A percentile compares a stretch with the other conserved stretches of the same genome.
phyloP scores from a whole-genome alignment of 2,329 filamentous ascomycete genomes.

The Alternaria atra region DNA sequence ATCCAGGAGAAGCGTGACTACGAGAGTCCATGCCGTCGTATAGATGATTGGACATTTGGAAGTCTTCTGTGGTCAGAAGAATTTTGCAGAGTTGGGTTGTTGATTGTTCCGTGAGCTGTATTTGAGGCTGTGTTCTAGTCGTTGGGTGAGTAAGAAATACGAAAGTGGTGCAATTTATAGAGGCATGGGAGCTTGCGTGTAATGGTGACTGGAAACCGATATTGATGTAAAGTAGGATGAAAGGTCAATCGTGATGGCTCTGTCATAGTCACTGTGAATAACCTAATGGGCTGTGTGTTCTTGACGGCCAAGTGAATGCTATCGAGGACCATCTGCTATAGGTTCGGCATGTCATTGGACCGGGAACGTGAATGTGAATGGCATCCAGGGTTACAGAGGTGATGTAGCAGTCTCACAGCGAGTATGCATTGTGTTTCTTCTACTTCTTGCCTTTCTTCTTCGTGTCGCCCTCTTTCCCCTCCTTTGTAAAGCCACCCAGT shows the following conservation, averaged over 20 bases:
- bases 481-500: slow-evolving; percentile 73
- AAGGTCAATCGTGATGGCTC: no score
- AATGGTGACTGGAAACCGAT: background rate
- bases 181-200: background rate
- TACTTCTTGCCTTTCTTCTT: slow-evolving; percentile 49
- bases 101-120: background rate
- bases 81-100: background rate
- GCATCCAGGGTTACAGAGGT: background rate
- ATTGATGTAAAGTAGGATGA: background rate
- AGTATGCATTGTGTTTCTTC: background rate
- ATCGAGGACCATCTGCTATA: background rate
- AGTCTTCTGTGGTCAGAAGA: background rate
- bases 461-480: slow-evolving; percentile 52
- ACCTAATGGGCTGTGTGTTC: background rate
- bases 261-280: background rate
- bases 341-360: background rate
- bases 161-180: background rate
- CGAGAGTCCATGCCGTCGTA: background rate
- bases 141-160: background rate
- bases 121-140: background rate
- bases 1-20: background rate
- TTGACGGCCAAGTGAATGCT: background rate
- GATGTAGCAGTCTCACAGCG: background rate
- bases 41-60: background rate
- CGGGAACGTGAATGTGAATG: background rate